Evolutionary conservation across 202 grass and related monocot species (phyloP), one percentile per base, ranked within the genome.

Genomic region (Zoysia matrella): DNA sequence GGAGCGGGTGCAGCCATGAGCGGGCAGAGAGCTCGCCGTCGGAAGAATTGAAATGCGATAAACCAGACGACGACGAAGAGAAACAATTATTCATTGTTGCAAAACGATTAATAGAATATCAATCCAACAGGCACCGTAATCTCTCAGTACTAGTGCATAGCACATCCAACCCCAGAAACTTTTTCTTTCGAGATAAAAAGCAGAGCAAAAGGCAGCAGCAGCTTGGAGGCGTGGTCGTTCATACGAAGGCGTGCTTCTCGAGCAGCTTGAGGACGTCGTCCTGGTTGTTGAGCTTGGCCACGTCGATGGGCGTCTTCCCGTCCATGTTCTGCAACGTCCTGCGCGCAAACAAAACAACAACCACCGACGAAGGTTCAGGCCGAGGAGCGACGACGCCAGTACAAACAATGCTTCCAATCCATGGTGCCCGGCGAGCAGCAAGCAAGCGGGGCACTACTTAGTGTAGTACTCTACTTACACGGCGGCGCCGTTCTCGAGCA

Each of bases 301-400:
- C 95, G 75, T 98, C 95, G 47, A 98, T 93, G 11, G 95, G 76
- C 46, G 90, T 95, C 88, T 98, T 98, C 65, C 92, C 88, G 65
- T 98, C 95, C 79, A 98, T 90, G 90, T 98, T 98, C 82, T 98
- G 95, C 76, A 93, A 42, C 44, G 95, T 98, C 41, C 92, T 98
- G 87, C 64, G 30, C 30, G 30, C 30, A 36, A 36, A 36, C 30
- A 36, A 36, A 36, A 36, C 30, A 36, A 36, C 30, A 36, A 36
- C 30, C 30, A 36, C 30, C 30, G 30, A 36, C 30, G 30, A 36
- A 36, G 30, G 30, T 36, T 36, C 30, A 36, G 30, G 30, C 30
- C 30, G 30, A 36, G 30, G 30, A 36, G 30, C 1, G 30, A 1
- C 30, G 30, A 36, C 30, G 30, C 30, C 30, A 36, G 30, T 36